Evolutionary conservation across 106 monocot species (phyloP).

Genomic region (Dendrobium officinale): DNA sequence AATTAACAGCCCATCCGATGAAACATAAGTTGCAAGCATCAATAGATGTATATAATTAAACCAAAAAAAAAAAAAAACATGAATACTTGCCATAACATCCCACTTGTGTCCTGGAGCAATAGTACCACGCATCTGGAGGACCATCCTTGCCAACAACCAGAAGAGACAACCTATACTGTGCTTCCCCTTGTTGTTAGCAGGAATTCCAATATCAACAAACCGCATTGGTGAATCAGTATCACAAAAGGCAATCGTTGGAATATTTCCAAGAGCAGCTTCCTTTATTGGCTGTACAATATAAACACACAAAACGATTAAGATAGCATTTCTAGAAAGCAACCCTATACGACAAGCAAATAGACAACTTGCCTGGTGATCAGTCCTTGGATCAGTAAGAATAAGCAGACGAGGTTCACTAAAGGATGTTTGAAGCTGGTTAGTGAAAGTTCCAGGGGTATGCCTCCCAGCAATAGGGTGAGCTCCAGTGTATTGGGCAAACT

Average conservation of each 20-base stretch:
- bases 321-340: neutral
- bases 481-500: constrained; percentile 63
- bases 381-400: constrained; percentile 41
- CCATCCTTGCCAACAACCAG: constrained; percentile 62
- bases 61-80: neutral
- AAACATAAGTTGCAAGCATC: neutral
- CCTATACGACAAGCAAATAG: neutral
- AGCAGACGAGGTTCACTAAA: constrained; percentile 22
- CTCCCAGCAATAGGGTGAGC: constrained; percentile 59
- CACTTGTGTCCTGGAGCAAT: constrained; percentile 57
- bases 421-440: constrained; percentile 21
- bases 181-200: constrained; percentile 74
- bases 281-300: constrained; percentile 50
- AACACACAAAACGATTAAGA: neutral
- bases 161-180: constrained; percentile 50
- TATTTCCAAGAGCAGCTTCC: constrained; percentile 60
- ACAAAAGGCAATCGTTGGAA: constrained; percentile 69
- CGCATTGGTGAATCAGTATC: constrained; percentile 75
- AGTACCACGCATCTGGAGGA: constrained; percentile 57
- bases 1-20: neutral
- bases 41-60: neutral
- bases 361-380: constrained; percentile 44
- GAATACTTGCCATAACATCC: constrained; percentile 53
- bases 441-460: constrained; percentile 23
- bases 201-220: constrained; percentile 70